phyloP scores from a whole-genome alignment of 768 basidiomycete species.

The Tricholoma bakamatsutake region DNA sequence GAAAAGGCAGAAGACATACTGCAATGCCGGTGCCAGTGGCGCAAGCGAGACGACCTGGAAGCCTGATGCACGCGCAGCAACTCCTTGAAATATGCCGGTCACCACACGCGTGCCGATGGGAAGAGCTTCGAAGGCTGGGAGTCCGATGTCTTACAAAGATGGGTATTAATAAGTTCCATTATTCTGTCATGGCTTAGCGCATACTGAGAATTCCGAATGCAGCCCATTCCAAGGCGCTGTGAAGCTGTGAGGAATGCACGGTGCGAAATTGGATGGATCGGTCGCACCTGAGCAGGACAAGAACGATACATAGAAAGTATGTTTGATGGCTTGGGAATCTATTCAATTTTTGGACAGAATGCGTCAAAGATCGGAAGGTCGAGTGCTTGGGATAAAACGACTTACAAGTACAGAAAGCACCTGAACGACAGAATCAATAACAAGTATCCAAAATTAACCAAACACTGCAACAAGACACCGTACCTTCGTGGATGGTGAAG shows the following conservation, averaged over 20 bases:
- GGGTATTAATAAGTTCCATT: not conserved
- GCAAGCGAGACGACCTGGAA: conserved; percentile 42
- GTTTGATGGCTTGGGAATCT: conserved; percentile 72
- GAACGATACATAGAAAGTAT: conserved; percentile 58
- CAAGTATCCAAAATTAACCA: not conserved
- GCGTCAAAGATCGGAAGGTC: no score
- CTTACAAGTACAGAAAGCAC: conserved; percentile 59
- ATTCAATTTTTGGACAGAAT: not conserved
- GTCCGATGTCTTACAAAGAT: conserved; percentile 30
- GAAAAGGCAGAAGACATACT: conserved; percentile 34
- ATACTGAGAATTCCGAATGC: conserved; percentile 59
- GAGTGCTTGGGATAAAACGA: not conserved
- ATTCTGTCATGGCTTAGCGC: conserved; percentile 4
- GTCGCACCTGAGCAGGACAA: conserved; percentile 50
- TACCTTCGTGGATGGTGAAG: conserved; percentile 73
- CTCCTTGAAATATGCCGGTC: conserved; percentile 47
- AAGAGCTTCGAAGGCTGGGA: conserved; percentile 32
- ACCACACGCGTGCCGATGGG: conserved; percentile 33
- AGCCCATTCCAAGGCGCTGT: conserved; percentile 59
- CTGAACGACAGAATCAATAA: conserved; percentile 18
- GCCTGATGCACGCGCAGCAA: conserved; percentile 48
- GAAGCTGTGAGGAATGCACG: not conserved
- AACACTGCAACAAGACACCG: not conserved
- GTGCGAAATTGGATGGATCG: not conserved
- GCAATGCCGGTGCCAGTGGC: conserved; percentile 59